Conservation (phyloP, 192 early-diverging fungal species). For the Globomyces pollinis-pini region DNA sequence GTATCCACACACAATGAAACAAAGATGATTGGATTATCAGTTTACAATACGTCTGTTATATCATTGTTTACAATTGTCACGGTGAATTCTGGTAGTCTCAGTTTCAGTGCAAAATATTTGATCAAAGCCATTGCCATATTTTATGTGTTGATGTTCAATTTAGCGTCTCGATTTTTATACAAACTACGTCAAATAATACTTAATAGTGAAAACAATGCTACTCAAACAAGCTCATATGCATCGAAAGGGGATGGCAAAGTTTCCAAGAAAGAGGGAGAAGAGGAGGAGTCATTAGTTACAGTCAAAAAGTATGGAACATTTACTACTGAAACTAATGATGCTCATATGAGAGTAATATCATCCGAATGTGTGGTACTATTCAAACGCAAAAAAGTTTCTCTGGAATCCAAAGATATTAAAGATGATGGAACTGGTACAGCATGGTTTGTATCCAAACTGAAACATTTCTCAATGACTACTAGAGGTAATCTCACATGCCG, state of each 20-base stretch:
- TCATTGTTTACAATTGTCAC: constrained; percentile 1
- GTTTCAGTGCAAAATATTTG: not conserved
- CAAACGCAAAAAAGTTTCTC: no score
- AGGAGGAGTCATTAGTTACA: no score
- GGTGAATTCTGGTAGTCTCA: not conserved
- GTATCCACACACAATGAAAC: not conserved
- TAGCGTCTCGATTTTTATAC: not conserved
- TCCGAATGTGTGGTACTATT: no score
- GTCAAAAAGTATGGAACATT: no score
- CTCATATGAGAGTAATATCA: no score
- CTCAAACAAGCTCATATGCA: no score
- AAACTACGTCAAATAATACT: no score
- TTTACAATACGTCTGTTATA: not conserved
- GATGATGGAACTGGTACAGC: not conserved
- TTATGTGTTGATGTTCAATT: constrained; percentile 2
- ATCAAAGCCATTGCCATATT: constrained; percentile 2
- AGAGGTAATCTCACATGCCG: not conserved
- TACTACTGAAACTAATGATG: no score
- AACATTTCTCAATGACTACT: not conserved
- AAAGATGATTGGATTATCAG: not conserved
- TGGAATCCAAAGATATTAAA: no score
- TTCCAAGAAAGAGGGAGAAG: no score
- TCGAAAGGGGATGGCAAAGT: no score
- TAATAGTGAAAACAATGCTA: no score
- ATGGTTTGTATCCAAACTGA: not conserved